A percentile compares a stretch with the other conserved stretches of the same genome.
Conservation (phyloP, 192 early-diverging fungal genomes). For the Phycomyces nitens region DNA sequence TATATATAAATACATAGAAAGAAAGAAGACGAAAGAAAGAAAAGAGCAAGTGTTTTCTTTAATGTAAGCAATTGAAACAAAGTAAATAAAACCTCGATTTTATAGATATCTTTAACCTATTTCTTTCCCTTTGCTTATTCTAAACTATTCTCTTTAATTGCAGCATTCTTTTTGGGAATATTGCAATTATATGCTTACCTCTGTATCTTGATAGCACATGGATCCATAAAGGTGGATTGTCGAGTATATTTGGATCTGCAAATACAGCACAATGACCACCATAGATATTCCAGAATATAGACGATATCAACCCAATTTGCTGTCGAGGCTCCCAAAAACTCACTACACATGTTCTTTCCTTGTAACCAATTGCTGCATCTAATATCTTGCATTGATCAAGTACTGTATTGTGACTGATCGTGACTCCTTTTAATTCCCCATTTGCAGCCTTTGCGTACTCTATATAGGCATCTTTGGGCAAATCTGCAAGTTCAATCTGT, state of each 20-base stretch:
- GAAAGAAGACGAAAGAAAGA: slow-evolving; percentile 8
- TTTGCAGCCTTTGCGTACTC: slow-evolving; percentile 80
- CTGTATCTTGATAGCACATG: slow-evolving; percentile 62
- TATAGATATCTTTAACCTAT: not conserved
- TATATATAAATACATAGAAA: slow-evolving; percentile 7
- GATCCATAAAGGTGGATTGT: slow-evolving; percentile 63
- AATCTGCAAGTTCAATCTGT: slow-evolving; percentile 37
- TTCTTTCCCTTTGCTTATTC: not conserved
- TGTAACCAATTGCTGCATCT: slow-evolving; percentile 7
- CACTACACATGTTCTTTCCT: slow-evolving; percentile 47
- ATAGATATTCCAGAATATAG: slow-evolving; percentile 62
- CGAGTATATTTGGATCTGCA: slow-evolving; percentile 52
- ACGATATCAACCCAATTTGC: slow-evolving; percentile 70
- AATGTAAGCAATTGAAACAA: not conserved
- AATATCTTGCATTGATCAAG: slow-evolving; percentile 33
- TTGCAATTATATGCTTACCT: slow-evolving; percentile 35
- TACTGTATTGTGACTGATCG: slow-evolving; percentile 68
- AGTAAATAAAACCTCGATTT: too few relatives aligned
- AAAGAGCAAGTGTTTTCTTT: too few relatives aligned
- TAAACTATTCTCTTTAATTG: slow-evolving; percentile 1
- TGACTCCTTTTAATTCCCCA: slow-evolving; percentile 80
- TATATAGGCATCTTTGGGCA: slow-evolving; percentile 73
- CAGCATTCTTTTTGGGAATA: not conserved
- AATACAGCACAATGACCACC: slow-evolving; percentile 65
- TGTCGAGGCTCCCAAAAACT: slow-evolving; percentile 73